These are phyloP conservation scores for Rhizoclosmatium globosum DNA, from an alignment of 192 early-diverging fungal species.

Conservation along the genomic window DNA sequence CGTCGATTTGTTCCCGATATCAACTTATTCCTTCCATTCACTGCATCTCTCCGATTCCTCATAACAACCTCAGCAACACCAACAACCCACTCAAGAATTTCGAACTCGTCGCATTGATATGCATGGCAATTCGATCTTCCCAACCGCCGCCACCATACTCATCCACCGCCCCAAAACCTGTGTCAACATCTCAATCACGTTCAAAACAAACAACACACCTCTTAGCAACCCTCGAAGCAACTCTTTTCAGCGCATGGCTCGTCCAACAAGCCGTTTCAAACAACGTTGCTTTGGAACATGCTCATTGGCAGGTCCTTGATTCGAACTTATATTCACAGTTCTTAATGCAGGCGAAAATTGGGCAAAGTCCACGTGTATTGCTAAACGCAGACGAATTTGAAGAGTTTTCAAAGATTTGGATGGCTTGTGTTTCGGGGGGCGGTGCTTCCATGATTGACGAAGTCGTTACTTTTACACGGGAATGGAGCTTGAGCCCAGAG, in stretches of 20 bases:
- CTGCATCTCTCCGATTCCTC: neutral
- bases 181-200: neutral
- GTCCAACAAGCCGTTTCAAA: constrained; percentile 1
- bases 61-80: neutral
- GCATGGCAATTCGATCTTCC: constrained; percentile 15
- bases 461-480: neutral
- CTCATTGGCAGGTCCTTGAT: constrained; percentile 26
- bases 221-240: constrained; percentile 25
- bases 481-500: neutral
- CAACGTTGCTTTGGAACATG: neutral
- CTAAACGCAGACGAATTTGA: neutral
- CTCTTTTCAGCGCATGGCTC: constrained; percentile 18
- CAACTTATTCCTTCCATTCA: neutral
- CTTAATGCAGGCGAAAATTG: constrained; percentile 16
- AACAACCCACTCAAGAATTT: constrained; percentile 19
- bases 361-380: constrained; percentile 5
- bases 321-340: neutral
- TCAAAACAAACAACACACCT: constrained; percentile 28
- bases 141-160: neutral
- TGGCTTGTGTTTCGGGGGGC: neutral
- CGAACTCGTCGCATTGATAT: constrained; percentile 28
- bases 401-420: neutral
- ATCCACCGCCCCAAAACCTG: neutral
- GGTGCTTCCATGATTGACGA: neutral
- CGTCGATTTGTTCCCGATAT: neutral